phyloP scores from a whole-genome alignment of 495 filamentous ascomycete genomes.

The Penicilliopsis zonata region DNA sequence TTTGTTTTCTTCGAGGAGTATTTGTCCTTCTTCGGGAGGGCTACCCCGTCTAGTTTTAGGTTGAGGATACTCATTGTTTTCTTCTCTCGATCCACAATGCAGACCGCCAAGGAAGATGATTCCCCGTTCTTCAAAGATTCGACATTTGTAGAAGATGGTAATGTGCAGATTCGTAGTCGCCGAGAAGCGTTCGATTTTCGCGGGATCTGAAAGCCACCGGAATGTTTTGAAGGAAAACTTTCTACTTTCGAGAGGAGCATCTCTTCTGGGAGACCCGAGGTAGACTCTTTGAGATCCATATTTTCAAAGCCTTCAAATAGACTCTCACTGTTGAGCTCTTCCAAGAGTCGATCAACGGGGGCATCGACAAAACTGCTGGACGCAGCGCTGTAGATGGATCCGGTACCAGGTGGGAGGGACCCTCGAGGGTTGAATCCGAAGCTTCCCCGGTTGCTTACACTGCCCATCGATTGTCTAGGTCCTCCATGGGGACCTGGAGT shows the following conservation, averaged over 20 bases:
- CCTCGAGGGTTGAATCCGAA: constrained; percentile 36
- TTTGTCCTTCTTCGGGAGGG: constrained; percentile 17
- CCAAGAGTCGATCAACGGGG: constrained; percentile 59
- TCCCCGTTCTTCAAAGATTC: constrained; percentile 14
- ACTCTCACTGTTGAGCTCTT: constrained; percentile 53
- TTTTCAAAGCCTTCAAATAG: constrained; percentile 57
- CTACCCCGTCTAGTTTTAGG: constrained; percentile 32
- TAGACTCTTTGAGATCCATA: constrained; percentile 59
- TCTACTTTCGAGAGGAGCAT: constrained; percentile 63
- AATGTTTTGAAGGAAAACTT: constrained; percentile 51
- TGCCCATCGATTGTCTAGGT: constrained; percentile 64
- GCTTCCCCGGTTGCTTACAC: constrained; percentile 49
- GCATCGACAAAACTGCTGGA: constrained; percentile 48
- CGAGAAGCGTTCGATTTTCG: constrained; percentile 29
- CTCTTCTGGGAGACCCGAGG: constrained; percentile 60
- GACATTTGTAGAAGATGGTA: constrained; percentile 45
- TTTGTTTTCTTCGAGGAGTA: constrained; percentile 19
- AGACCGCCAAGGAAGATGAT: constrained; percentile 44
- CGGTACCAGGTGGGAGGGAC: constrained; percentile 28
- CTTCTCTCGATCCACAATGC: constrained; percentile 55
- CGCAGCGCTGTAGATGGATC: constrained; percentile 29
- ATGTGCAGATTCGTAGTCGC: constrained; percentile 49
- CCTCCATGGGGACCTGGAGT: constrained; percentile 34
- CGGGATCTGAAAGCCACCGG: constrained; percentile 42
- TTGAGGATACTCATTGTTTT: constrained; percentile 56